phyloP scores from a whole-genome alignment of 257 asterid species.

The Salvia miltiorrhiza region DNA sequence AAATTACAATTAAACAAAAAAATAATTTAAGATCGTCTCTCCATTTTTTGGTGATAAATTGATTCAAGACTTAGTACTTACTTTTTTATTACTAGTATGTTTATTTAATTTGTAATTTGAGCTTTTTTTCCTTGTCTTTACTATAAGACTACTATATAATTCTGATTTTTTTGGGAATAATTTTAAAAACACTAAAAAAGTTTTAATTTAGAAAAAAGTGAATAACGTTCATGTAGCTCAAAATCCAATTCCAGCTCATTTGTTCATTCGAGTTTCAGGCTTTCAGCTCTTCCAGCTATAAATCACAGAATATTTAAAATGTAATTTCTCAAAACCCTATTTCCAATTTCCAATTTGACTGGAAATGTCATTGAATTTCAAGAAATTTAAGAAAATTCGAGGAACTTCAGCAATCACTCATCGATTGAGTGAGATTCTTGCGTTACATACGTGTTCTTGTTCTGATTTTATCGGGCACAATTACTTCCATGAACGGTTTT shows the following conservation, averaged over 20 bases:
- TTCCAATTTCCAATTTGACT: not conserved
- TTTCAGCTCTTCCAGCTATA: not conserved
- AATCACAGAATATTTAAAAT: not conserved
- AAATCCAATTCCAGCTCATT: not conserved
- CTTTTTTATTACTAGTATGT: no score
- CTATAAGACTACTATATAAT: no score
- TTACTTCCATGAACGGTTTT: slow-evolving; percentile 17
- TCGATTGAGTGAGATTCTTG: slow-evolving; percentile 21
- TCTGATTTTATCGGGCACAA: slow-evolving; percentile 6
- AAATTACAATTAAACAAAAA: no score
- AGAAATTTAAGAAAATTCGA: not conserved
- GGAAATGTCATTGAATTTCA: slow-evolving; percentile 19
- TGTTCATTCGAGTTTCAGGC: not conserved
- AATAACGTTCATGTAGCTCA: not conserved
- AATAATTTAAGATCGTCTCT: no score
- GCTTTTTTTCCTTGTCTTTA: no score
- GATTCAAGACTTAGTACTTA: no score
- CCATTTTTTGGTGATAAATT: no score
- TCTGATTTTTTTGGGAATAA: no score
- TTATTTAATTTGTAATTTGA: no score
- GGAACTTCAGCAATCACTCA: slow-evolving; percentile 4
- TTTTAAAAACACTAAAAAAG: no score
- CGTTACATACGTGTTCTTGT: slow-evolving; percentile 17
- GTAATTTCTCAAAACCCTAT: slow-evolving; percentile 11
- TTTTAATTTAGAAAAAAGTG: no score